Evolutionary conservation across 805 yeast genomes (phyloP).

Genomic region (Sungouiozyma intestinalis): DNA sequence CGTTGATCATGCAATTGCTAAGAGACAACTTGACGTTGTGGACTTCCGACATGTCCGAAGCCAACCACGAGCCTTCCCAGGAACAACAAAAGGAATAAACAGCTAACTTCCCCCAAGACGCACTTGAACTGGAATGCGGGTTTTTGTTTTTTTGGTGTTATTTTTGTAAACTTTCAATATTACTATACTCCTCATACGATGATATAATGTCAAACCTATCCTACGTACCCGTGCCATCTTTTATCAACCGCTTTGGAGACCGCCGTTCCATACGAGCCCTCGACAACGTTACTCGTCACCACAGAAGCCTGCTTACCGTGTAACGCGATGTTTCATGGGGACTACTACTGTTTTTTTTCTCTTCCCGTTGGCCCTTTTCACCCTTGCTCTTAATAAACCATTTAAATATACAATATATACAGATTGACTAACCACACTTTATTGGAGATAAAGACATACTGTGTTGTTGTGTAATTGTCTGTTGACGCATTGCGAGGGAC

Average conservation of each 20-base stretch:
- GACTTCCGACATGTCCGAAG: constrained; percentile 90
- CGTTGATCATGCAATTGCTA: constrained; percentile 96
- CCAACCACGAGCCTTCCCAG: constrained; percentile 44
- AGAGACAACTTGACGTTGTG: constrained; percentile 97
- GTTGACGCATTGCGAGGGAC: neutral
- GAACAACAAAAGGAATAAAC: constrained; percentile 26
- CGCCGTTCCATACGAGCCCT: too few species aligned
- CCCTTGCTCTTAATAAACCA: neutral
- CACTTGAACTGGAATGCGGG: neutral
- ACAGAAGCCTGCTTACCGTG: too few species aligned
- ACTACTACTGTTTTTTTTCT: too few species aligned
- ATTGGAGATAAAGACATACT: too few species aligned
- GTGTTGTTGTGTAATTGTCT: too few species aligned
- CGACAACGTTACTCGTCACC: too few species aligned
- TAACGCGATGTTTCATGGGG: neutral
- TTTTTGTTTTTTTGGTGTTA: neutral
- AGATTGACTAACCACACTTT: neutral
- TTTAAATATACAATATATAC: neutral
- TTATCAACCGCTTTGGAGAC: neutral
- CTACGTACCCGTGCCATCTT: neutral
- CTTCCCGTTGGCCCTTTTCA: neutral
- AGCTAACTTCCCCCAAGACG: neutral
- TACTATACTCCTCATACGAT: neutral
- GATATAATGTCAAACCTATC: neutral
- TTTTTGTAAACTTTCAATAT: neutral